Evolutionary conservation across 2,329 filamentous ascomycete species (phyloP).

Genomic region (Aspergillus sp.): DNA sequence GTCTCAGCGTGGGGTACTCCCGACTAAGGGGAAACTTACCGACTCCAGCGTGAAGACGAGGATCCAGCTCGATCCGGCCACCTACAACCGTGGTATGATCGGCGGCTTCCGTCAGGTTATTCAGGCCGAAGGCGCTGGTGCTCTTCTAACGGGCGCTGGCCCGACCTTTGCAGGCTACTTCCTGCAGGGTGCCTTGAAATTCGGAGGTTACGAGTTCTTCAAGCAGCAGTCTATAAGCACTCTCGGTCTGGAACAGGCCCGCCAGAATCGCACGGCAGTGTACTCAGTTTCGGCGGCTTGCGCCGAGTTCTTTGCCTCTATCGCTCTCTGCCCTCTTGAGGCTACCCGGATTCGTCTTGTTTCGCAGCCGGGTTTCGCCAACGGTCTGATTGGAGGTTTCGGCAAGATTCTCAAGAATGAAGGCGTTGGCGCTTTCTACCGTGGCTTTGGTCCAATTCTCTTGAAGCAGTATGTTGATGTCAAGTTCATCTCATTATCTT

Average conservation of each 20-base stretch:
- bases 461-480: constrained; percentile 69
- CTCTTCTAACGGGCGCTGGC: constrained; percentile 79
- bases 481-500: background rate
- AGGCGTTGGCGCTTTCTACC: constrained; percentile 84
- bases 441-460: constrained; percentile 82
- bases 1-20: background rate
- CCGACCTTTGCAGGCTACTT: constrained; percentile 89
- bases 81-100: constrained; percentile 84
- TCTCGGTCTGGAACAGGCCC: constrained; percentile 73
- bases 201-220: constrained; percentile 94
- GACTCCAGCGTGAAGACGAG: constrained; percentile 81
- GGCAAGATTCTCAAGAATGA: constrained; percentile 78
- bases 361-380: constrained; percentile 80
- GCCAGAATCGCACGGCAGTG: constrained; percentile 75
- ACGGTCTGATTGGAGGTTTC: constrained; percentile 74
- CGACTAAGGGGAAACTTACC: background rate
- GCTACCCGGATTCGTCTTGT: constrained; percentile 92
- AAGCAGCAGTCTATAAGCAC: constrained; percentile 84
- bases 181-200: constrained; percentile 91
- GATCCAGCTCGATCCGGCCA: constrained; percentile 86
- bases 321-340: constrained; percentile 82
- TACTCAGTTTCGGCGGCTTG: constrained; percentile 66
- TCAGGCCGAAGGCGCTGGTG: constrained; percentile 77
- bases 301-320: constrained; percentile 63
- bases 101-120: constrained; percentile 85